Evolutionary conservation across 75 land plant genomes (phyloP).

Genomic region (Picea glauca): DNA sequence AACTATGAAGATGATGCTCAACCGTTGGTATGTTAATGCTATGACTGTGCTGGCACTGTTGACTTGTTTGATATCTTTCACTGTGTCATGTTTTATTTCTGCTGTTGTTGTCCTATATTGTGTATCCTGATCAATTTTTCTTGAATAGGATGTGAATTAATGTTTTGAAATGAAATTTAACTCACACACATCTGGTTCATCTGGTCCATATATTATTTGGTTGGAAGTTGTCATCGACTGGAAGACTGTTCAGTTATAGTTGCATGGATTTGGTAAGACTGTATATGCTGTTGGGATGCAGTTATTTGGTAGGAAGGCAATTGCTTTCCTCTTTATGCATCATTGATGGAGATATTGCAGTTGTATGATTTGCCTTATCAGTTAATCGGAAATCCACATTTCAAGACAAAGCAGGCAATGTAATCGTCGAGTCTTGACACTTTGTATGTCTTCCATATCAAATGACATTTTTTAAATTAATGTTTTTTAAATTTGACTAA

Average conservation of each 20-base stretch:
- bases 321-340: neutral
- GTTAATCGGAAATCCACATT: too few relatives aligned
- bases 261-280: neutral
- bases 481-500: neutral
- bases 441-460: neutral
- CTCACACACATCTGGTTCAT: neutral
- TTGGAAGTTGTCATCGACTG: neutral
- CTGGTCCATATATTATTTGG: neutral
- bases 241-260: neutral
- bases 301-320: neutral
- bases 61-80: neutral
- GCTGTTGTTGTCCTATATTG: neutral
- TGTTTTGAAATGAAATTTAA: neutral
- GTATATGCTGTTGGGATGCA: neutral
- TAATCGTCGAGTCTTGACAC: neutral
- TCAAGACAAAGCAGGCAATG: neutral
- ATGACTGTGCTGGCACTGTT: neutral
- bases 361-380: neutral
- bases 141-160: neutral
- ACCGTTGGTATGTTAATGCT: constrained; percentile 48
- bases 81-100: neutral
- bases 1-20: constrained; percentile 42
- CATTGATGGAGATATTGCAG: neutral
- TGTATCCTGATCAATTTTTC: neutral
- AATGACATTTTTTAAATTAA: neutral